These are phyloP conservation scores for Melanomma pulvis-pyrius DNA, from an alignment of 495 filamentous ascomycete genomes.

Conservation along the genomic window DNA sequence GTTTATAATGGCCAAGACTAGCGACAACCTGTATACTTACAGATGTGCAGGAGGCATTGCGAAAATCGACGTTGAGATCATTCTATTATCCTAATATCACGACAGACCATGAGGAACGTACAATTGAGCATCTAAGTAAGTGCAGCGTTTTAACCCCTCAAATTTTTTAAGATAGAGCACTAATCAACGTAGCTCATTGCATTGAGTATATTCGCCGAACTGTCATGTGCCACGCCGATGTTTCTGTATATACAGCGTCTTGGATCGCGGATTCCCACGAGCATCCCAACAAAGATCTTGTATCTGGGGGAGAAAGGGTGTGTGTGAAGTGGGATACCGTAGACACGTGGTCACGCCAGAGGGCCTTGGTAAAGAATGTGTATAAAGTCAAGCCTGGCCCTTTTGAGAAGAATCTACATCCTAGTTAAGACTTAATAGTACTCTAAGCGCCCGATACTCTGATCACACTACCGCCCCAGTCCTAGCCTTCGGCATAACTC, in stretches of 20 bases:
- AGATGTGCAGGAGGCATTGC: background rate
- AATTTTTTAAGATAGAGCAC: background rate
- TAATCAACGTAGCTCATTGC: slow-evolving; percentile 1
- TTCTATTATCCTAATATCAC: slow-evolving; percentile 3
- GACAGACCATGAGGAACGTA: background rate
- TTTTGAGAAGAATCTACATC: slow-evolving; percentile 7
- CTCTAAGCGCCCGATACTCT: too few relatives aligned
- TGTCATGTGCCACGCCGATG: slow-evolving; percentile 6
- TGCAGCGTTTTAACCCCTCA: background rate
- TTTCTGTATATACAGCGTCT: background rate
- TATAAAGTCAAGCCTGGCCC: slow-evolving; percentile 10
- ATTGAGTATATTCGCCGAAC: slow-evolving; percentile 11
- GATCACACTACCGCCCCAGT: too few relatives aligned
- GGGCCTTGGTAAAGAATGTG: background rate
- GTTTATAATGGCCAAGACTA: too few relatives aligned
- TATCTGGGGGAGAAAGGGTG: background rate
- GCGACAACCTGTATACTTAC: background rate
- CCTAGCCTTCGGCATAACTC: too few relatives aligned
- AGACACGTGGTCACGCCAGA: background rate
- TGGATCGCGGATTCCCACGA: slow-evolving; percentile 9
- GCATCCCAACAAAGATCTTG: slow-evolving; percentile 4
- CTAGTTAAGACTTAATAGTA: too few relatives aligned
- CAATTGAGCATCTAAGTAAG: background rate
- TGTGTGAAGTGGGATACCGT: slow-evolving; percentile 5
- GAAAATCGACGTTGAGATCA: slow-evolving; percentile 1